Conservation (phyloP, 345 rosid species). For the Psidium friedrichsthalianum region DNA sequence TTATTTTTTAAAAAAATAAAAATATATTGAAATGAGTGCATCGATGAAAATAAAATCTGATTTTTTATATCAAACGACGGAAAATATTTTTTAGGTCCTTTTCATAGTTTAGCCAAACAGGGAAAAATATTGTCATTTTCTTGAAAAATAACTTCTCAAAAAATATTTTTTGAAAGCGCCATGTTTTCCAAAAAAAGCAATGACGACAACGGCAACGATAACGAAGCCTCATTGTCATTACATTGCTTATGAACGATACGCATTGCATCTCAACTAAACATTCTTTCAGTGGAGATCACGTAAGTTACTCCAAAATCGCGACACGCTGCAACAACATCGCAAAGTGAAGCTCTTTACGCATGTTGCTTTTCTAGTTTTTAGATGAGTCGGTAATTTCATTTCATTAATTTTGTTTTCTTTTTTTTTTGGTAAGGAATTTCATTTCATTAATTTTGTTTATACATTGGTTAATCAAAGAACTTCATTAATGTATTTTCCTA, state of each 20-base stretch:
- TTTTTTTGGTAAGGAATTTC: too few relatives aligned
- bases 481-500: background rate
- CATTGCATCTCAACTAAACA: accelerated
- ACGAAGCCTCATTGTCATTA: background rate
- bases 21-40: too few relatives aligned
- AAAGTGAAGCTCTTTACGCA: background rate
- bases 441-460: background rate
- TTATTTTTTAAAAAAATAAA: too few relatives aligned
- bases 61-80: too few relatives aligned
- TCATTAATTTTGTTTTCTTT: background rate
- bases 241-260: background rate
- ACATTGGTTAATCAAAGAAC: background rate
- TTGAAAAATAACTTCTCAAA: too few relatives aligned
- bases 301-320: background rate
- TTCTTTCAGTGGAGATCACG: background rate
- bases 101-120: too few relatives aligned
- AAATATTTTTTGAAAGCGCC: too few relatives aligned
- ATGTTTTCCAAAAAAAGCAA: too few relatives aligned
- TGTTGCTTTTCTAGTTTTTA: background rate
- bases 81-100: too few relatives aligned
- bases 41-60: too few relatives aligned
- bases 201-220: too few relatives aligned
- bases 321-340: accelerated
- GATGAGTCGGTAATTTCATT: background rate
- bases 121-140: too few relatives aligned